Evolutionary conservation across 257 asterid genomes (phyloP), one percentile per base, ranked within the genome.

Genomic region (Verbascum thapsus): DNA sequence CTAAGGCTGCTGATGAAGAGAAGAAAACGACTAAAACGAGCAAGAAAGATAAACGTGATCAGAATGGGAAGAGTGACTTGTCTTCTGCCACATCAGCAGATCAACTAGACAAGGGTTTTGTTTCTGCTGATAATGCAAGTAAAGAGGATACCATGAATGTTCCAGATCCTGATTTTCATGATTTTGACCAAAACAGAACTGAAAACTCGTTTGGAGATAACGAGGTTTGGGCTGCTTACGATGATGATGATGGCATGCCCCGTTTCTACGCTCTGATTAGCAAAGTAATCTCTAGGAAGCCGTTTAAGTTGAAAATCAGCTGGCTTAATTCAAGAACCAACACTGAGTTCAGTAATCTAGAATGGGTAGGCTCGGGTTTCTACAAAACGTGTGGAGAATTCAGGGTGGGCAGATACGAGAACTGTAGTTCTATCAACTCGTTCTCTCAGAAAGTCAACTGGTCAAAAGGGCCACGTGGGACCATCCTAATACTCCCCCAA

Each of bases 201-300:
- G 88, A 81, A 69, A 63, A 41, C 35, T 77, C 91, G 47, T 88
- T 85, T 41, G 84, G 72, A 53, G 96, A 84, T 61, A 86, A 84
- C 26, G 87, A 84, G 76, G 90, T 88, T 23, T 88, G 96, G 96
- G 88, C 95, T 42, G 90, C 87, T 10, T 88, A 88, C 43, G 96
- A 88, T 20, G 78, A 84, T 10, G 76, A 74, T 18, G 96, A 86
- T 63, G 95, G 95, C 44, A 88, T 88, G 96, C 96, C 95, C 1
- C 95, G 96, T 40, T 82, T 82, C 69, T 88, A 86, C 53, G 96
- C 94, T 35, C 68, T 88, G 72, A 65, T 88, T 43, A 72, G 69
- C 65, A 84, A 79, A 76, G 95, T 88, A 45, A 57, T 84, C 0
- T 82, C 88, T 49, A 80, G 80, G 70, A 74, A 77, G 18, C 96